Conservation (phyloP, 768 basidiomycete genomes). For the Russula earlei region DNA sequence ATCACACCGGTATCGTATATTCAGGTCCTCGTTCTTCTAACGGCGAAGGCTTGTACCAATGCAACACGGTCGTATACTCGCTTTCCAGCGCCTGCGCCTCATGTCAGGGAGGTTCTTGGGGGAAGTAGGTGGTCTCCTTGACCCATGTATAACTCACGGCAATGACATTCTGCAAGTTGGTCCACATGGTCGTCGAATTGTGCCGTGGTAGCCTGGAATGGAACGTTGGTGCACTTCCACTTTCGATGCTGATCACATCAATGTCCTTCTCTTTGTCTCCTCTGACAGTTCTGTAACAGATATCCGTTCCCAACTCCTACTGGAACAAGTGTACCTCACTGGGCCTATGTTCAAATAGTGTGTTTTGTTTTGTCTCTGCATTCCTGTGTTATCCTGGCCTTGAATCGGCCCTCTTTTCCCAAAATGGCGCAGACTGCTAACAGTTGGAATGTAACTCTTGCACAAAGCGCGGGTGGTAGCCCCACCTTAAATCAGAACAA, state of each 20-base stretch:
- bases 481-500: not conserved
- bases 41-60: not conserved
- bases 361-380: not conserved
- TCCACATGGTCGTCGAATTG: not conserved
- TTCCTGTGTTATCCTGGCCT: not conserved
- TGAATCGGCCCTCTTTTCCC: not conserved
- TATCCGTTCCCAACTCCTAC: not conserved
- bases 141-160: not conserved
- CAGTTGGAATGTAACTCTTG: not conserved
- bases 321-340: not conserved
- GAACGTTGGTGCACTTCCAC: not conserved
- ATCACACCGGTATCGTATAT: not conserved
- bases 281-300: not conserved
- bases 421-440: not conserved
- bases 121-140: not conserved
- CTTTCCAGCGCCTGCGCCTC: not conserved
- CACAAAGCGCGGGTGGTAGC: not conserved
- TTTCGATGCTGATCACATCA: too few species aligned
- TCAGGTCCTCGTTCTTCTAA: not conserved
- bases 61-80: conserved; percentile 2
- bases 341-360: conserved; percentile 1
- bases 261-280: not conserved
- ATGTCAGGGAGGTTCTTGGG: not conserved
- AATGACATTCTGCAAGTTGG: not conserved
- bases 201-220: not conserved